phyloP scores from a whole-genome alignment of 2,329 filamentous ascomycete species.

The Pleomassaria siparia region DNA sequence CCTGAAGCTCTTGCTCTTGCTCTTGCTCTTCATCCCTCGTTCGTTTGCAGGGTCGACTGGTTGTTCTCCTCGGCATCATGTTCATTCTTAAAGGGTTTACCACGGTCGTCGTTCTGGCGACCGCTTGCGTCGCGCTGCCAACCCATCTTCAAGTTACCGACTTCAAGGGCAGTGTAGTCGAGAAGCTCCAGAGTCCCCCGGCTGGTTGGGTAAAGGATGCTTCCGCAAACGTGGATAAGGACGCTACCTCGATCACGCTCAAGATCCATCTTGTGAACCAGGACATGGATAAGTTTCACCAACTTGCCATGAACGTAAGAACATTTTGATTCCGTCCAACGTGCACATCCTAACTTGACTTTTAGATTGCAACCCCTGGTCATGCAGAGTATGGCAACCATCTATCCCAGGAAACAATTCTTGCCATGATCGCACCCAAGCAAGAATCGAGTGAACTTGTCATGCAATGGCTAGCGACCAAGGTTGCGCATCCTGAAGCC shows the following conservation, averaged over 20 bases:
- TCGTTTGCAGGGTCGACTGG: not conserved
- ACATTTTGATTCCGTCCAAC: not conserved
- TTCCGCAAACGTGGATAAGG: constrained; percentile 15
- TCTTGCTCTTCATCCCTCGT: constrained; percentile 1
- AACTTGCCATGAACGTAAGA: constrained; percentile 21
- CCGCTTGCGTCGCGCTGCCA: constrained; percentile 12
- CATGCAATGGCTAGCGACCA: constrained; percentile 54
- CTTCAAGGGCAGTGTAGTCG: constrained; percentile 10
- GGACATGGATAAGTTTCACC: constrained; percentile 20
- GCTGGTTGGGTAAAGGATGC: constrained; percentile 17
- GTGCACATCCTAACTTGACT: not conserved
- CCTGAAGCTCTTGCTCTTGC: not conserved
- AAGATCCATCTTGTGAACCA: constrained; percentile 24
- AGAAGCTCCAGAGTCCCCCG: constrained; percentile 15
- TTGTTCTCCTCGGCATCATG: constrained; percentile 3
- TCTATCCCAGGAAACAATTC: constrained; percentile 50
- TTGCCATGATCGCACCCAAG: constrained; percentile 53
- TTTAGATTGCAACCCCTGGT: constrained; percentile 51
- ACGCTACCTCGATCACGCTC: constrained; percentile 16
- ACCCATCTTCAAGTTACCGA: constrained; percentile 9
- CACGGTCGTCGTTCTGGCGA: constrained; percentile 5
- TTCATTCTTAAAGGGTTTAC: constrained; percentile 4
- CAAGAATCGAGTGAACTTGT: constrained; percentile 53
- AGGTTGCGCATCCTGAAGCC: constrained; percentile 46
- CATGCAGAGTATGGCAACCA: constrained; percentile 56